Evolutionary conservation across 2,329 filamentous ascomycete species (phyloP).

Genomic region (Pseudogymnoascus sp.): DNA sequence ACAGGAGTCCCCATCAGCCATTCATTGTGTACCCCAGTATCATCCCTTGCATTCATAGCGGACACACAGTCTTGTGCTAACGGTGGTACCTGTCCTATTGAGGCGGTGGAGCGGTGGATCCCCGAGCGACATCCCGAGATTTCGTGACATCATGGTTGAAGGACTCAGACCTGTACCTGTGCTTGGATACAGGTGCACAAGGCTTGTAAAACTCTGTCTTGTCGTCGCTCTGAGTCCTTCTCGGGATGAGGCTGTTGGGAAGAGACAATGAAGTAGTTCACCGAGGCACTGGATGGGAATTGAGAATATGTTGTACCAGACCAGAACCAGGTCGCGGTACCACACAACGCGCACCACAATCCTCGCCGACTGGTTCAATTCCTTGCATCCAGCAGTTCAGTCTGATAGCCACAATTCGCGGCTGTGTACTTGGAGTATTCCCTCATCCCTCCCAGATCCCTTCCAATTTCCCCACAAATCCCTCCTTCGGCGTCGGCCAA

Average conservation of each 20-base stretch:
- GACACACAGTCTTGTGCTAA: not conserved
- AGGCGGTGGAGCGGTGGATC: not conserved
- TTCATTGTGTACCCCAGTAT: not conserved
- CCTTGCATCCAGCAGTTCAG: not conserved
- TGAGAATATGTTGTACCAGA: not conserved
- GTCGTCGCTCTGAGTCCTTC: not conserved
- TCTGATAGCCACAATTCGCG: not conserved
- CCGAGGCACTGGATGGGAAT: not conserved
- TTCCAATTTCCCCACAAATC: not conserved
- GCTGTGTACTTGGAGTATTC: not conserved
- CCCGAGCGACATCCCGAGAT: not conserved
- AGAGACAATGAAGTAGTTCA: not conserved
- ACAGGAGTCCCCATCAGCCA: not conserved
- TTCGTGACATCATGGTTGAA: constrained; percentile 1
- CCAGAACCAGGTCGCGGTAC: not conserved
- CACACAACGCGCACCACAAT: not conserved
- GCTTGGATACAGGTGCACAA: not conserved
- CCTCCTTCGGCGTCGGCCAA: not conserved
- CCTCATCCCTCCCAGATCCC: not conserved
- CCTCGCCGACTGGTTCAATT: not conserved
- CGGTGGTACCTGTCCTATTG: not conserved
- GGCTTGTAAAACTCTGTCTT: not conserved
- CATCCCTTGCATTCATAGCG: not conserved
- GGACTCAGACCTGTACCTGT: not conserved
- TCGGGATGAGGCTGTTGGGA: not conserved